A percentile compares a stretch with the other conserved stretches of the same genome.
Evolutionary conservation across 306 rosid species (phyloP).

Genomic region (Medicago ruthenica): DNA sequence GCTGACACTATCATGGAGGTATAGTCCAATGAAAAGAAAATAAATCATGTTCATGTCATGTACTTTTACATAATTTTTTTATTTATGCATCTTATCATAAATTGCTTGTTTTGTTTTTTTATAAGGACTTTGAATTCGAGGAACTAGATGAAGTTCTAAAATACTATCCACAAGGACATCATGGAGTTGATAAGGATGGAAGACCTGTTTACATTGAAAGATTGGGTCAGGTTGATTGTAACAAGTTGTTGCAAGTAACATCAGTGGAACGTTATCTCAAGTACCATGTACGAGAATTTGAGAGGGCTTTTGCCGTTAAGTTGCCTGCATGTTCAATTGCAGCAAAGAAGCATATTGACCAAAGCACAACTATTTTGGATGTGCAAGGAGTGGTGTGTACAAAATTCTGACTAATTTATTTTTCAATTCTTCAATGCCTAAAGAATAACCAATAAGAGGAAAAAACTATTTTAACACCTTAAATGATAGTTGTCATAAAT

Average conservation of each 20-base stretch:
- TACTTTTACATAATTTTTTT: constrained; percentile 1
- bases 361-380: constrained; percentile 95
- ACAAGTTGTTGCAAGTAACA: constrained; percentile 84
- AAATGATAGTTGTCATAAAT: no score
- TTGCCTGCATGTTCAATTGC: constrained; percentile 91
- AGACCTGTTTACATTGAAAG: constrained; percentile 87
- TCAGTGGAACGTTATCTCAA: constrained; percentile 88
- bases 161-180: constrained; percentile 96
- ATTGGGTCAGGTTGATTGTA: constrained; percentile 82
- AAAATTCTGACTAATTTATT: background rate
- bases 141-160: constrained; percentile 79
- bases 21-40: constrained; percentile 35
- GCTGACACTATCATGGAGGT: constrained; percentile 97
- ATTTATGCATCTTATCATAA: constrained; percentile 42
- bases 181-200: constrained; percentile 94
- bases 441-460: constrained; percentile 16
- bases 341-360: constrained; percentile 91
- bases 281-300: constrained; percentile 87
- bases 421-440: background rate
- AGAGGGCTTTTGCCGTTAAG: constrained; percentile 81
- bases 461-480: background rate
- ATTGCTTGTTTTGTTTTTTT: constrained; percentile 30
- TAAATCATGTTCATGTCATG: background rate
- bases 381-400: constrained; percentile 95
- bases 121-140: constrained; percentile 81